Percentiles rank a stretch among this genome's conserved stretches.
These are phyloP conservation scores for Penicillium oxalicum DNA, from an alignment of 2,329 filamentous ascomycete genomes.

Conservation along the genomic window DNA sequence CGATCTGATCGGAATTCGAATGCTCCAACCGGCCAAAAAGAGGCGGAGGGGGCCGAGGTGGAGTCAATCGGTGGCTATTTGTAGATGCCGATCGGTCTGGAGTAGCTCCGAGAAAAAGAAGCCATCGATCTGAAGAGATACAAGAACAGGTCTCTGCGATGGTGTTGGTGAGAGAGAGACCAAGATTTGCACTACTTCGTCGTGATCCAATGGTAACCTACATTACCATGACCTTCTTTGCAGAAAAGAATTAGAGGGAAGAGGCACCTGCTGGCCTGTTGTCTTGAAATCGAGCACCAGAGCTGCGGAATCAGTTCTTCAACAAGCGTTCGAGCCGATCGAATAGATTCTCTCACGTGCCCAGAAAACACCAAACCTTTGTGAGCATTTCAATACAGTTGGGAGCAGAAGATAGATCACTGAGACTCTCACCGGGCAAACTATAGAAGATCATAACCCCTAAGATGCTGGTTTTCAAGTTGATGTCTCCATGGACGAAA, in stretches of 20 bases:
- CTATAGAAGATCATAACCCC: neutral
- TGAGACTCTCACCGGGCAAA: too few species aligned
- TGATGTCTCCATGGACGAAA: too few species aligned
- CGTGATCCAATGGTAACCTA: neutral
- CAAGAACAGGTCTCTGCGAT: too few species aligned
- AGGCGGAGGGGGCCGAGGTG: constrained; percentile 1
- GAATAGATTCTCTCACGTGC: too few species aligned
- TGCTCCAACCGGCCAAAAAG: neutral
- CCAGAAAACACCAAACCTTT: too few species aligned
- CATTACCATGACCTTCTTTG: neutral
- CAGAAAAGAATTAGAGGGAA: too few species aligned
- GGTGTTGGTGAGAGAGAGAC: neutral
- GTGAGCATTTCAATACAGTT: too few species aligned
- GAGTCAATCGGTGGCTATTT: constrained; percentile 1
- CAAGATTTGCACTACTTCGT: neutral
- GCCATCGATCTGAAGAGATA: neutral
- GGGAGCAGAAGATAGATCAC: too few species aligned
- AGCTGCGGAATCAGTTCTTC: too few species aligned
- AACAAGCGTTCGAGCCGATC: too few species aligned
- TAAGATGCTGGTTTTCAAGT: neutral
- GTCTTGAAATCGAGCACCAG: too few species aligned
- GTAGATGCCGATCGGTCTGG: constrained; percentile 1
- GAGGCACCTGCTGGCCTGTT: too few species aligned
- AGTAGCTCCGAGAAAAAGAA: neutral
- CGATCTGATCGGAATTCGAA: neutral